phyloP scores from a whole-genome alignment of 306 rosid genomes.

The Mucuna pruriens region DNA sequence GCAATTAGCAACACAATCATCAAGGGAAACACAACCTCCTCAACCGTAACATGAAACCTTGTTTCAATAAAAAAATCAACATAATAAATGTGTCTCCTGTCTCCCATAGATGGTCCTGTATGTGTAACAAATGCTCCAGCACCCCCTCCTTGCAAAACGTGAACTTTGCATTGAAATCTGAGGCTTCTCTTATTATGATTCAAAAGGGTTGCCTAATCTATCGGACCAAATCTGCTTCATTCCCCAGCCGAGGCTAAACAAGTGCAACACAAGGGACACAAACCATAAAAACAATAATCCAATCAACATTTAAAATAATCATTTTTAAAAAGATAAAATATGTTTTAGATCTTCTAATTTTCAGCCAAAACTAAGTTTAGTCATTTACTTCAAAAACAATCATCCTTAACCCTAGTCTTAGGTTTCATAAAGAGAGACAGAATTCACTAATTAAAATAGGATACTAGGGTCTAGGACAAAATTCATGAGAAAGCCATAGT shows the following conservation, averaged over 20 bases:
- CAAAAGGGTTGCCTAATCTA: conserved; percentile 7
- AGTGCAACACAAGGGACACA: neutral
- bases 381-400: too few species aligned
- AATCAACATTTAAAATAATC: neutral
- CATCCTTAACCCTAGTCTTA: too few species aligned
- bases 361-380: too few species aligned
- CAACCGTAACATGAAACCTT: neutral
- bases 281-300: neutral
- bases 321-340: too few species aligned
- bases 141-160: conserved; percentile 11
- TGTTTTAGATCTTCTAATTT: too few species aligned
- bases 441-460: too few species aligned
- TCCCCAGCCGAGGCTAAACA: conserved; percentile 49
- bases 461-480: too few species aligned
- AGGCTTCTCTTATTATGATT: neutral
- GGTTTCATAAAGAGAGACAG: too few species aligned
- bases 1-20: conserved; percentile 32
- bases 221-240: conserved; percentile 76
- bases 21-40: neutral
- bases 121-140: neutral
- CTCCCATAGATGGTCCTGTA: neutral
- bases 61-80: neutral
- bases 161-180: neutral
- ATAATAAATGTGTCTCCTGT: neutral
- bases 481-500: too few species aligned